Conservation (phyloP, 2,329 filamentous ascomycete species). For the Cryphonectria parasitica region DNA sequence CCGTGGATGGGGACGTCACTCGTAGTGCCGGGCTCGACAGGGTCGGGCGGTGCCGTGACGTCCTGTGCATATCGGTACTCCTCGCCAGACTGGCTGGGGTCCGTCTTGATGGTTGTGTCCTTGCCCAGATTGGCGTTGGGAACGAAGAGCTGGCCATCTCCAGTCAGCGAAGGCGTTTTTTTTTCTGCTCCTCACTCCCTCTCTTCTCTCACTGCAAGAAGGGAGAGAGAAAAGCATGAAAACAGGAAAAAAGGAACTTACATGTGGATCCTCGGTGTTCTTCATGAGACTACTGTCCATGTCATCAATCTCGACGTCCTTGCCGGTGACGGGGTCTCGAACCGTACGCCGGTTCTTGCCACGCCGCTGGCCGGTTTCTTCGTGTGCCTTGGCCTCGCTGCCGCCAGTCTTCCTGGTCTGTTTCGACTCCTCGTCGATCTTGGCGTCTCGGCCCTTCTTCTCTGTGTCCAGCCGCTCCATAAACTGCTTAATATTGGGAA, state of each 20-base stretch:
- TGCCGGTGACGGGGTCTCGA: conserved; percentile 86
- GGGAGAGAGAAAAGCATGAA: neutral
- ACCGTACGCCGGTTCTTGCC: conserved; percentile 67
- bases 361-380: conserved; percentile 44
- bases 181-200: no score
- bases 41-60: conserved; percentile 87
- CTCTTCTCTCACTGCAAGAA: no score
- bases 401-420: conserved; percentile 37
- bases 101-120: conserved; percentile 71
- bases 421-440: conserved; percentile 64
- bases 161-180: neutral
- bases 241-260: conserved; percentile 40
- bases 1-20: conserved; percentile 95
- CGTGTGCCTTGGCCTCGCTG: conserved; percentile 23
- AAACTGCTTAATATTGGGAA: conserved; percentile 87
- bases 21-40: conserved; percentile 78
- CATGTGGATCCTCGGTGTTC: conserved; percentile 71
- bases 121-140: conserved; percentile 89
- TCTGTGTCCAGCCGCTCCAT: conserved; percentile 77
- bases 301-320: conserved; percentile 82
- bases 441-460: conserved; percentile 74
- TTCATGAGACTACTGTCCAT: conserved; percentile 64
- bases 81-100: conserved; percentile 70
- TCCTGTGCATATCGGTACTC: conserved; percentile 89
- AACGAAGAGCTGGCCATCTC: conserved; percentile 65